phyloP scores from a whole-genome alignment of 2,329 filamentous ascomycete species.

The Hortaea sp. region DNA sequence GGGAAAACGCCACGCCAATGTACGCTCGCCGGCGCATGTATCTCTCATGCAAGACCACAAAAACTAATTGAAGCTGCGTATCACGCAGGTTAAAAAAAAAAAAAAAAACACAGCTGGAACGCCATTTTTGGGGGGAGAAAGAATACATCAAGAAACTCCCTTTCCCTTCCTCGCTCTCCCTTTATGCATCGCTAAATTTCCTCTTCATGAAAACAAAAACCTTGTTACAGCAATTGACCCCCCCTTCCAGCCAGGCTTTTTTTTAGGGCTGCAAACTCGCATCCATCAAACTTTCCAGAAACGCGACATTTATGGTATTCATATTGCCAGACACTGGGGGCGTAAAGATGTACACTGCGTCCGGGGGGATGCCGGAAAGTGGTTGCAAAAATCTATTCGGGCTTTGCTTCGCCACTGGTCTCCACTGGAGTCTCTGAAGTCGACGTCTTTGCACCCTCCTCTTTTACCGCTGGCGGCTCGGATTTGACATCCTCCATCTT shows the following conservation, averaged over 20 bases:
- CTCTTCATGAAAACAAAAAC: background rate
- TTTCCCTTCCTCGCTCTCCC: background rate
- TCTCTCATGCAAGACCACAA: background rate
- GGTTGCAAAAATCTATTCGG: background rate
- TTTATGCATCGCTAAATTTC: background rate
- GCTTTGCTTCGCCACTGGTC: background rate
- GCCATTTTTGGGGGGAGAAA: background rate
- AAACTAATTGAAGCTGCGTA: no score
- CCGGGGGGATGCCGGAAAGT: background rate
- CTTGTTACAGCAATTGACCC: no score
- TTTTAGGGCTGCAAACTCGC: no score
- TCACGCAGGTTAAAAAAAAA: background rate
- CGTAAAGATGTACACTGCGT: background rate
- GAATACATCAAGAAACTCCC: background rate
- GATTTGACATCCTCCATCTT: background rate
- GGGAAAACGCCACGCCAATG: background rate
- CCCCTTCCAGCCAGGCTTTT: no score
- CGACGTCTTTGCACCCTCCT: background rate
- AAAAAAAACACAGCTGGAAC: background rate
- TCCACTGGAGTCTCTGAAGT: background rate
- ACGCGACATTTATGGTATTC: background rate
- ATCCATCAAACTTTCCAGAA: no score
- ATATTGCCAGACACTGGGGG: background rate
- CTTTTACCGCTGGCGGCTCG: background rate
- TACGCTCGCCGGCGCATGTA: background rate